Conservation (phyloP, 441 rosid genomes). For the Gossypium aridum region DNA sequence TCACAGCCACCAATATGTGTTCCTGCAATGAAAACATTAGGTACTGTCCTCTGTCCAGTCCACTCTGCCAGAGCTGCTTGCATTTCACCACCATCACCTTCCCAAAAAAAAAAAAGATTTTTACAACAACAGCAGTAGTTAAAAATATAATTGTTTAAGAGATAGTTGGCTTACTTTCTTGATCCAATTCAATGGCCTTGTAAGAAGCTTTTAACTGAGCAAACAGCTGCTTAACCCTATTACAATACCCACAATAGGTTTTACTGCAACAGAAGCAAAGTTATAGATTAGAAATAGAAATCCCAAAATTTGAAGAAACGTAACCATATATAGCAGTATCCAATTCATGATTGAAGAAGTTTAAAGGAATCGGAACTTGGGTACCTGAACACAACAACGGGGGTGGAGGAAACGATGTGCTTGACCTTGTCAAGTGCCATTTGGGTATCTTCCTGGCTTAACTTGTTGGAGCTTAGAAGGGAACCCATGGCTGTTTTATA, state of each 20-base stretch:
- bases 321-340: too few species aligned
- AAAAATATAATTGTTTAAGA: background rate
- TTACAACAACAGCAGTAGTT: background rate
- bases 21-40: conserved; percentile 63
- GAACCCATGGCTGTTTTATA: conserved; percentile 33
- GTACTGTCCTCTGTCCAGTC: conserved; percentile 61
- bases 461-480: conserved; percentile 29
- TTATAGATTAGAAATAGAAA: background rate
- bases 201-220: conserved; percentile 56
- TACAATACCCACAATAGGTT: conserved; percentile 71
- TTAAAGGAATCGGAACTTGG: background rate
- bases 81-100: conserved; percentile 55
- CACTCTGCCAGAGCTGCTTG: conserved; percentile 53
- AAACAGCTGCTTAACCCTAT: conserved; percentile 64
- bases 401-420: conserved; percentile 44
- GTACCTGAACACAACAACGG: conserved; percentile 70
- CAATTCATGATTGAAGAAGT: too few species aligned
- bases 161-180: conserved; percentile 36
- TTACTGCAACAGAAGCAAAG: conserved; percentile 36
- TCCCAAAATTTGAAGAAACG: background rate
- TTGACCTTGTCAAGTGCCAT: conserved; percentile 45
- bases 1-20: conserved; percentile 73
- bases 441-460: conserved; percentile 41
- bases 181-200: conserved; percentile 56
- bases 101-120: background rate